Base-by-base conservation (phyloP, 805 yeast genomes). In the Metschnikowia shivogae region DNA sequence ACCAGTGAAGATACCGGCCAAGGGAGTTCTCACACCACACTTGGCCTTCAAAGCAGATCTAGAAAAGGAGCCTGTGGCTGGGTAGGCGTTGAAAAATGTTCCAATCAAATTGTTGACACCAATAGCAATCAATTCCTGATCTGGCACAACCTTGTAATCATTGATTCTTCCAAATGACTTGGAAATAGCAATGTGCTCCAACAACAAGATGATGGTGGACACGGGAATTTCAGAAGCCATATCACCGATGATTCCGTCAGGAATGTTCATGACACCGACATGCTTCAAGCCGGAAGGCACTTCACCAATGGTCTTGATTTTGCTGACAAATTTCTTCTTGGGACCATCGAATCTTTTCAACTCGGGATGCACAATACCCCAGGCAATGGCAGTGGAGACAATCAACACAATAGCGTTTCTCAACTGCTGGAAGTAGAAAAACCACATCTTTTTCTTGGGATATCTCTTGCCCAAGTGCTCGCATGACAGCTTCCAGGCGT, bases 61-160 rank as follows among this genome's bases (percentile, higher is more conserved):
- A 14, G 95, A 86, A 65, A 90, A 90, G 1, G 97, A 90, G 37
- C 97, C 97, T 4, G 97, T 90, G 6, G 96, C 89, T 7, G 97
- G 97, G 64, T 90, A 90, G 6, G 97, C 96, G 59, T 80, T 77
- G 78, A 90, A 90, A 61, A 89, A 88, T 17, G 96, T 88, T 55
- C 97, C 97, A 55, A 90, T 74, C 63, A 90, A 74, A 67, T 90
- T 90, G 43, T 93, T 84, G 37, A 85, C 86, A 59, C 97, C 97
- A 65, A 90, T 90, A 34, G 97, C 97, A 59, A 90, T 78, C 44
- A 90, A 77, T 65, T 90, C 97, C 73, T 90, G 97, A 67, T 90
- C 92, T 39, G 97, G 96, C 48, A 83, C 78, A 57, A 90, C 84
- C 57, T 87, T 88, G 68, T 90, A 90, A 62, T 88, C 96, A 61